A percentile compares a stretch with the other conserved stretches of the same genome.
These are phyloP conservation scores for Xylariaceae sp. DNA, from an alignment of 2,329 filamentous ascomycete genomes.

Conservation along the genomic window DNA sequence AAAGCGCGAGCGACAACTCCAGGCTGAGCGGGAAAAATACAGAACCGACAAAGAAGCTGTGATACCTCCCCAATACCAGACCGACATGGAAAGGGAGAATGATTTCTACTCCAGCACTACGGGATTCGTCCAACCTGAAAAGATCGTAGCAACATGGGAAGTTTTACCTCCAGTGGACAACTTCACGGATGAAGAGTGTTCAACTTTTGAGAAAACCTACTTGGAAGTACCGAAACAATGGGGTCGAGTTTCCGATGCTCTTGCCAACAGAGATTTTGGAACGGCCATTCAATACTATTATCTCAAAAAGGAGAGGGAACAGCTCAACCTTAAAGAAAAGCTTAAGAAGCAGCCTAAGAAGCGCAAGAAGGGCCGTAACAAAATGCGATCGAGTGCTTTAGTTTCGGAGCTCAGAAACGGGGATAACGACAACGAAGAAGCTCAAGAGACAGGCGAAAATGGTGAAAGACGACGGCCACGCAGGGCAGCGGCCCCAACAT, in stretches of 20 bases:
- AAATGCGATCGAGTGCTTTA: constrained; percentile 57
- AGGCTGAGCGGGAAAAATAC: constrained; percentile 61
- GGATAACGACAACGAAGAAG: constrained; percentile 52
- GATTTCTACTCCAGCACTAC: constrained; percentile 60
- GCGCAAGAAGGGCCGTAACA: constrained; percentile 52
- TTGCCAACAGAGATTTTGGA: constrained; percentile 65
- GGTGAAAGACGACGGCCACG: constrained; percentile 57
- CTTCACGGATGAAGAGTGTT: constrained; percentile 65
- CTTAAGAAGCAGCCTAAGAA: constrained; percentile 58
- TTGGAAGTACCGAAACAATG: constrained; percentile 75
- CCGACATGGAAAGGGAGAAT: constrained; percentile 52
- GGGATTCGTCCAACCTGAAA: constrained; percentile 58
- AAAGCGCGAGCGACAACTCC: constrained; percentile 58
- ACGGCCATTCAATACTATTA: constrained; percentile 85
- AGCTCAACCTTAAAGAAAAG: constrained; percentile 71
- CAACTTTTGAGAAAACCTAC: constrained; percentile 67
- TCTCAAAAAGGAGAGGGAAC: constrained; percentile 71
- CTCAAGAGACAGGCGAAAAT: constrained; percentile 52
- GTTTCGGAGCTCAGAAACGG: constrained; percentile 61
- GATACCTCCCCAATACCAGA: constrained; percentile 65
- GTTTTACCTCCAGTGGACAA: constrained; percentile 68
- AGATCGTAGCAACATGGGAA: constrained; percentile 64
- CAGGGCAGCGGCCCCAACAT: constrained; percentile 64
- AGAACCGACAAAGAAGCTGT: constrained; percentile 69
- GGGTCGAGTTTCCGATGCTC: constrained; percentile 65